A percentile compares a stretch with the other conserved stretches of the same genome.
Evolutionary conservation across 2,329 filamentous ascomycete species (phyloP).

Genomic region (Verticillium tricorpus): DNA sequence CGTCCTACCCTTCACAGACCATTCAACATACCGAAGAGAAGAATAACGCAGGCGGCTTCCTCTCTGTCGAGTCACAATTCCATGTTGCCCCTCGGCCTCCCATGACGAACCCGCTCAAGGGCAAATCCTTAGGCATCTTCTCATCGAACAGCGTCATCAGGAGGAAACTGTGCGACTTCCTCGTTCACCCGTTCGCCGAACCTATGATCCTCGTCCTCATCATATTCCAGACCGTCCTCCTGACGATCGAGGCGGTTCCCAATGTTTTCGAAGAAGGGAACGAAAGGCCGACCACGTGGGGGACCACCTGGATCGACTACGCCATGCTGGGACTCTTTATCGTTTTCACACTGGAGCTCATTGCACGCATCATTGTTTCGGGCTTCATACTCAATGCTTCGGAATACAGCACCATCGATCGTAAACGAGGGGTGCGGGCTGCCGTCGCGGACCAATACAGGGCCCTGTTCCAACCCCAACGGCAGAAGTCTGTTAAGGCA

Average conservation of each 20-base stretch:
- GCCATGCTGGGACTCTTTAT: constrained; percentile 78
- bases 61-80: constrained; percentile 20
- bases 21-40: constrained; percentile 43
- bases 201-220: constrained; percentile 84
- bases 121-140: constrained; percentile 82
- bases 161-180: constrained; percentile 70
- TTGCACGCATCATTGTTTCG: constrained; percentile 83
- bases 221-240: constrained; percentile 79
- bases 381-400: constrained; percentile 86
- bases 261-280: constrained; percentile 63
- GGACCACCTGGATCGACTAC: constrained; percentile 67
- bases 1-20: constrained; percentile 47
- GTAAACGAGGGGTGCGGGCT: constrained; percentile 67
- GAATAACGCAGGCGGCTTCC: constrained; percentile 3
- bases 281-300: constrained; percentile 61
- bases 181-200: constrained; percentile 84
- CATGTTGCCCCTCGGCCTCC: constrained; percentile 22
- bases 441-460: constrained; percentile 73
- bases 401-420: constrained; percentile 88
- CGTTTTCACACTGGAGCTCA: constrained; percentile 83
- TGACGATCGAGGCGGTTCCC: constrained; percentile 75
- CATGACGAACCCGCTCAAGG: constrained; percentile 73
- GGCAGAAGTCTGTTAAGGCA: constrained; percentile 62
- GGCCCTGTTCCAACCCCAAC: constrained; percentile 75
- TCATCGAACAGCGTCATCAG: constrained; percentile 72